These are phyloP conservation scores for Paraglomus brasilianum DNA, from an alignment of 192 early-diverging fungal species.

Conservation along the genomic window DNA sequence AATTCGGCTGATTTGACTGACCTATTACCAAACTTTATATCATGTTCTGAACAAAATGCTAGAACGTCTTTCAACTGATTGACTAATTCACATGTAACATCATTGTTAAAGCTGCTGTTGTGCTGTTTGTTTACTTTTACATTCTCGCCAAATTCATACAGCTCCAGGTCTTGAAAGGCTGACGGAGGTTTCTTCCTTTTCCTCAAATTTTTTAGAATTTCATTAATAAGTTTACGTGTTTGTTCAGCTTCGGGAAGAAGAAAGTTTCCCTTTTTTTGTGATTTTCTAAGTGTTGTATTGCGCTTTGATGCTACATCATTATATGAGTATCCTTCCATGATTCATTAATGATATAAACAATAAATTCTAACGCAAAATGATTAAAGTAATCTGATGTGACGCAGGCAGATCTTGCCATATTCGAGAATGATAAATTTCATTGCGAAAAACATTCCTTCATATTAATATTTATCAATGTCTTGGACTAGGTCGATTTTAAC, in stretches of 20 bases:
- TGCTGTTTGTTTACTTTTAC: background rate
- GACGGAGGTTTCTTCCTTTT: conserved; percentile 30
- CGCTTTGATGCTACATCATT: too few relatives aligned
- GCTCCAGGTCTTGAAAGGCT: conserved; percentile 1
- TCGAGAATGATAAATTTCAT: too few relatives aligned
- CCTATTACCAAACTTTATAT: conserved; percentile 28
- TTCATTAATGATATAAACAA: too few relatives aligned
- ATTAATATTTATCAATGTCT: too few relatives aligned
- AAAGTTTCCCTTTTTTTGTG: background rate
- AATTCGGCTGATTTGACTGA: background rate
- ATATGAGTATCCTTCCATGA: too few relatives aligned
- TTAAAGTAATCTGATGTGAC: too few relatives aligned
- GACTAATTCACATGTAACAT: conserved; percentile 29
- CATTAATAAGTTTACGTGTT: conserved; percentile 22
- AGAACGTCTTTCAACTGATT: conserved; percentile 28
- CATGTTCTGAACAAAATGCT: conserved; percentile 6
- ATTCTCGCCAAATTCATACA: background rate
- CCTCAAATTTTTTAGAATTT: conserved; percentile 24
- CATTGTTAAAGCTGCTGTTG: conserved; percentile 3
- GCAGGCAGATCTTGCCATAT: too few relatives aligned
- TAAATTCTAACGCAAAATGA: too few relatives aligned
- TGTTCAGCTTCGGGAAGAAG: conserved; percentile 18
- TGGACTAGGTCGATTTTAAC: too few relatives aligned
- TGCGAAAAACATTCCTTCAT: too few relatives aligned
- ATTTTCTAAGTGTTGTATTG: too few relatives aligned